A percentile compares a stretch with the other conserved stretches of the same genome.
Evolutionary conservation across 352 stramenopile genomes (phyloP).

Genomic region (Blastocystis sp.): DNA sequence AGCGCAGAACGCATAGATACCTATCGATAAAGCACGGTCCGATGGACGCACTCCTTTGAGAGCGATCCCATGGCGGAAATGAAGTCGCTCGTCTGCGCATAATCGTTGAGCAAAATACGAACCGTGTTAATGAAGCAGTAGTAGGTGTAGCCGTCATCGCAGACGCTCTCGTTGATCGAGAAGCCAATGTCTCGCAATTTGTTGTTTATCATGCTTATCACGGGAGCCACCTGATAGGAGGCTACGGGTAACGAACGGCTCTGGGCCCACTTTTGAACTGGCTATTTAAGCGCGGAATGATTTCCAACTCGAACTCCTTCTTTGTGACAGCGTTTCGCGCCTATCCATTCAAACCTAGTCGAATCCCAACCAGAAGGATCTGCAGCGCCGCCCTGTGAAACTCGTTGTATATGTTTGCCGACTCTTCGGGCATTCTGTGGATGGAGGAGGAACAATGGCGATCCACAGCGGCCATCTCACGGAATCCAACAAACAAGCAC

Average conservation of each 20-base stretch:
- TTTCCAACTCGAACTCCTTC: background rate
- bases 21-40: background rate
- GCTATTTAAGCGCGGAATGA: slow-evolving; percentile 15
- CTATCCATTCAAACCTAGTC: background rate
- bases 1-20: background rate
- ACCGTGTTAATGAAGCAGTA: slow-evolving; percentile 52
- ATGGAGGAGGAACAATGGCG: no score
- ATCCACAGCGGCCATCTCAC: no score
- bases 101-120: background rate
- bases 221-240: background rate
- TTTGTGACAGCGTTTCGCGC: slow-evolving; percentile 2
- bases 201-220: background rate
- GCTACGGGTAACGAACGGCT: background rate
- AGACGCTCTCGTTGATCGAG: slow-evolving; percentile 6
- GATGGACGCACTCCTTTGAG: background rate
- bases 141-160: slow-evolving; percentile 41
- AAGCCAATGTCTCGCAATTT: slow-evolving; percentile 28
- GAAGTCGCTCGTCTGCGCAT: background rate
- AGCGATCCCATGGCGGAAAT: background rate
- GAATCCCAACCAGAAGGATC: background rate
- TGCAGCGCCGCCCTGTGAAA: slow-evolving; percentile 36
- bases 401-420: background rate
- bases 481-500: no score
- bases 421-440: background rate
- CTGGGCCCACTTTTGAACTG: background rate